phyloP scores from a whole-genome alignment of 345 rosid genomes.

The Sisymbrium irio region DNA sequence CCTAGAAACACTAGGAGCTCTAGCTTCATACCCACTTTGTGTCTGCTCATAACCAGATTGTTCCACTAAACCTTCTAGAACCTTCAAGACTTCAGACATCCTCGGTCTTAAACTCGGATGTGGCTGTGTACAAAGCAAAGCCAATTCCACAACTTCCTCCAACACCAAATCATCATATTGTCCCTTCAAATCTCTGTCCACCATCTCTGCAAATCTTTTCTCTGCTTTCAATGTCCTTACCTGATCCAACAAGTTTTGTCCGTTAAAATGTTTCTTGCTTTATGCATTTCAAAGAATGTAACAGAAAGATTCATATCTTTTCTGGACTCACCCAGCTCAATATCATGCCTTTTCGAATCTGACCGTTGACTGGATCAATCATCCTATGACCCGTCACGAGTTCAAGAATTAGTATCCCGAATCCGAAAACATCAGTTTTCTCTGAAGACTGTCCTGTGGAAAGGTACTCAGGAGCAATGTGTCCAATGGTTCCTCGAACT shows the following conservation, averaged over 20 bases:
- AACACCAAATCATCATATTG: constrained; percentile 61
- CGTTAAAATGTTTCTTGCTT: not conserved
- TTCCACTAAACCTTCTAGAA: constrained; percentile 65
- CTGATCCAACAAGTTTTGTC: constrained; percentile 39
- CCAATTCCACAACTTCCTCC: constrained; percentile 66
- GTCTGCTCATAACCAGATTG: constrained; percentile 53
- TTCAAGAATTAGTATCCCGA: constrained; percentile 89
- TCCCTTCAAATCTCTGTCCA: constrained; percentile 76
- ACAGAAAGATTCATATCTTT: not conserved
- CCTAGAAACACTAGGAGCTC: constrained; percentile 55
- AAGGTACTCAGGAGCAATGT: constrained; percentile 95
- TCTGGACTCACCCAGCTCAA: constrained; percentile 65
- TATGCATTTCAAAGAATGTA: not conserved
- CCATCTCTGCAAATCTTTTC: constrained; percentile 61
- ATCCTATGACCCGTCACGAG: constrained; percentile 92
- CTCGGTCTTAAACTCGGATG: constrained; percentile 70
- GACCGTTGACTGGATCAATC: constrained; percentile 82
- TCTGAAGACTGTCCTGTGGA: constrained; percentile 97
- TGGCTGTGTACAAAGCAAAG: constrained; percentile 73
- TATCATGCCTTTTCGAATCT: constrained; percentile 84
- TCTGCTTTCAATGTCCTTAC: constrained; percentile 76
- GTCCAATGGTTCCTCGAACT: constrained; percentile 92
- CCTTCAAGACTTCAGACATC: constrained; percentile 76
- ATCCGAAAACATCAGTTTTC: constrained; percentile 93
- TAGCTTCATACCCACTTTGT: constrained; percentile 41